phyloP scores from a whole-genome alignment of 306 rosid genomes.

The Oemleria cerasiformis region DNA sequence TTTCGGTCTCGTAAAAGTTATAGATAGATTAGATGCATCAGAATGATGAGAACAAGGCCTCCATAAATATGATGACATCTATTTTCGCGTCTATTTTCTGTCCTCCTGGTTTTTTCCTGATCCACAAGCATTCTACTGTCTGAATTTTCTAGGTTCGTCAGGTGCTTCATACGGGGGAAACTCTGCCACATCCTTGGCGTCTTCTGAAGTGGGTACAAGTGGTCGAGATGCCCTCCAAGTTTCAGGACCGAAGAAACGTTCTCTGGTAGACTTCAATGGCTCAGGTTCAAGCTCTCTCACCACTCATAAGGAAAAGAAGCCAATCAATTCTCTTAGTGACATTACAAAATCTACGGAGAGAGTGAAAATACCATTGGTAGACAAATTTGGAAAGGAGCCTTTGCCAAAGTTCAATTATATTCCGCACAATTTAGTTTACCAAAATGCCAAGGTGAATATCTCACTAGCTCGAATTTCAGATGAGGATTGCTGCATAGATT shows the following conservation, averaged over 20 bases:
- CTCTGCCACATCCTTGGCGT: conserved; percentile 16
- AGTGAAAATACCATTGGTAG: conserved; percentile 56
- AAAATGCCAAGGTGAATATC: conserved; percentile 66
- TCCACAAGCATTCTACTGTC: conserved; percentile 5
- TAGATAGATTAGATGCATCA: conserved; percentile 3
- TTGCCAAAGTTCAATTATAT: conserved; percentile 76
- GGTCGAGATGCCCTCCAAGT: background rate
- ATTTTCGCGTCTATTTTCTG: background rate
- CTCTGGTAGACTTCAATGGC: conserved; percentile 9
- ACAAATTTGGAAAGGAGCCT: conserved; percentile 47
- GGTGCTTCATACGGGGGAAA: conserved; percentile 17
- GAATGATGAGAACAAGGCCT: background rate
- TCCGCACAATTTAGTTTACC: conserved; percentile 60
- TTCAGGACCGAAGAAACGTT: conserved; percentile 14
- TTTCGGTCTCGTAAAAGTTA: background rate
- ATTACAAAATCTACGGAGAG: conserved; percentile 75
- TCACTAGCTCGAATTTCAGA: conserved; percentile 84
- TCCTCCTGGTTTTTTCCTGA: background rate
- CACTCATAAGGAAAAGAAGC: conserved; percentile 24
- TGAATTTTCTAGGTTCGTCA: conserved; percentile 22
- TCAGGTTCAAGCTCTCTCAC: conserved; percentile 25
- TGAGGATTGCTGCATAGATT: conserved; percentile 69
- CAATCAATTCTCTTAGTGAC: conserved; percentile 36
- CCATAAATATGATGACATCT: background rate
- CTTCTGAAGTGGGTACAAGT: background rate